Base-by-base conservation (phyloP, 2,329 filamentous ascomycete species). In the Claviceps sp. region DNA sequence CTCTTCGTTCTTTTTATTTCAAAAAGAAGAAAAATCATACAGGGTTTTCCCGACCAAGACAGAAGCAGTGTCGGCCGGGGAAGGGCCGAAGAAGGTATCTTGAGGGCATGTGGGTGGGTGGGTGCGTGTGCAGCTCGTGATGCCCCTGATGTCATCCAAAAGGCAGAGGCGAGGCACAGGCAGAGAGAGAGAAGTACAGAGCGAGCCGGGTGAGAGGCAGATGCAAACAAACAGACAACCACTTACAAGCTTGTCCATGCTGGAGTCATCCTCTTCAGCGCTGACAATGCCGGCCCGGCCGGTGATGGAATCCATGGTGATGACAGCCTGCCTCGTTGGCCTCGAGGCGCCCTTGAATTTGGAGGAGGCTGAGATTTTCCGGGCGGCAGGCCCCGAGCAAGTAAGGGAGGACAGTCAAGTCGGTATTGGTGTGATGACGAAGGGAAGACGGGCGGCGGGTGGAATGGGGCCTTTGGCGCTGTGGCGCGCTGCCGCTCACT, bases 221-320 rank as follows among this genome's bases (percentile, higher is more conserved):
- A 37, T 34, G 26, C 48, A 42, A 50, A 43, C 24, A 16, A 37
- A 11, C 24, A 34, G 56, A 52, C 22, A n/a, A 4, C 24, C 24
- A 70, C 76, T 72, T 73, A 83, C 80, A 70, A 82, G 70, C 63
- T 74, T 76, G 58, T 78, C 76, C 71, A 82, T 74, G 59, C 66
- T 70, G 56, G 70, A 70, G 56, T 70, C 74, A 66, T 75, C 73
- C 50, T 75, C 70, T 56, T 71, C 64, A 58, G 77, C 73, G 62
- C 74, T 70, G 61, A 83, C 73, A 58, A 80, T 66, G 61, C 78
- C 78, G 60, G 77, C 77, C 68, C 74, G 76, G 65, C 76, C 76
- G 56, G 73, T 74, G 50, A 68, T 63, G 54, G 66, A 62, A 64
- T 70, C 65, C 68, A 70, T 70, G 57, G 62, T 65, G 57, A 44